Evolutionary conservation across 495 filamentous ascomycete species (phyloP).

Genomic region (Tetracladium setigerum): DNA sequence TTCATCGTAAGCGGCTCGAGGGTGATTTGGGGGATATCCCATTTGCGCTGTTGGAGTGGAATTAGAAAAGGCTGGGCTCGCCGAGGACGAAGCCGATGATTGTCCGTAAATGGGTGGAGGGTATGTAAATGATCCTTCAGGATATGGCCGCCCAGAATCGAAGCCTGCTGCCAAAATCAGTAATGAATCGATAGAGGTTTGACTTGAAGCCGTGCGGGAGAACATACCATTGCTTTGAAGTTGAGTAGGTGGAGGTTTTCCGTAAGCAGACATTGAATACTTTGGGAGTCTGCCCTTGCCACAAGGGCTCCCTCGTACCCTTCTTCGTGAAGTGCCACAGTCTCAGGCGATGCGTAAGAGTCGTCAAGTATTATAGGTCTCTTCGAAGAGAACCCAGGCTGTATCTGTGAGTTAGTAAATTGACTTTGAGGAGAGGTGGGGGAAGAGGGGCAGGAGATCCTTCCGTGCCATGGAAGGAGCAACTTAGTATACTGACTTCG

Average conservation of each 20-base stretch:
- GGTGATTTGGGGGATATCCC: slow-evolving; percentile 23
- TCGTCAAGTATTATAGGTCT: slow-evolving; percentile 30
- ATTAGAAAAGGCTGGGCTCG: slow-evolving; percentile 33
- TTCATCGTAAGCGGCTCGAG: slow-evolving; percentile 37
- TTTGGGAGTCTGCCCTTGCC: slow-evolving; percentile 31
- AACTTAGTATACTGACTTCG: slow-evolving; percentile 14
- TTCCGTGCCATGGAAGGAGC: not conserved
- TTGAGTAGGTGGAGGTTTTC: slow-evolving; percentile 36
- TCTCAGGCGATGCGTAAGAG: slow-evolving; percentile 24
- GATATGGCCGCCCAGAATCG: slow-evolving; percentile 23
- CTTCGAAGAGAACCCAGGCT: slow-evolving; percentile 19
- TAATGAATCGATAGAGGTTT: slow-evolving; percentile 4
- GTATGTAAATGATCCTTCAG: slow-evolving; percentile 24
- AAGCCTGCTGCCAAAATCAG: slow-evolving; percentile 36
- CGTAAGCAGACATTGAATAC: slow-evolving; percentile 49
- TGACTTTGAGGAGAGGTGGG: not conserved
- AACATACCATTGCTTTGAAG: slow-evolving; percentile 34
- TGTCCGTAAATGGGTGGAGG: slow-evolving; percentile 18
- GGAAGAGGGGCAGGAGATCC: not conserved
- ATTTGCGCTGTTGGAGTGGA: slow-evolving; percentile 41
- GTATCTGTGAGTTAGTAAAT: slow-evolving; percentile 12
- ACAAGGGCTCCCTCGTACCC: slow-evolving; percentile 33
- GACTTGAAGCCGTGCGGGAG: not conserved
- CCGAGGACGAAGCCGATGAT: slow-evolving; percentile 18
- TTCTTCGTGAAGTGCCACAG: slow-evolving; percentile 26